Evolutionary conservation across 1,284 basidiomycete species (phyloP).

Genomic region (Heterobasidion irregulare): DNA sequence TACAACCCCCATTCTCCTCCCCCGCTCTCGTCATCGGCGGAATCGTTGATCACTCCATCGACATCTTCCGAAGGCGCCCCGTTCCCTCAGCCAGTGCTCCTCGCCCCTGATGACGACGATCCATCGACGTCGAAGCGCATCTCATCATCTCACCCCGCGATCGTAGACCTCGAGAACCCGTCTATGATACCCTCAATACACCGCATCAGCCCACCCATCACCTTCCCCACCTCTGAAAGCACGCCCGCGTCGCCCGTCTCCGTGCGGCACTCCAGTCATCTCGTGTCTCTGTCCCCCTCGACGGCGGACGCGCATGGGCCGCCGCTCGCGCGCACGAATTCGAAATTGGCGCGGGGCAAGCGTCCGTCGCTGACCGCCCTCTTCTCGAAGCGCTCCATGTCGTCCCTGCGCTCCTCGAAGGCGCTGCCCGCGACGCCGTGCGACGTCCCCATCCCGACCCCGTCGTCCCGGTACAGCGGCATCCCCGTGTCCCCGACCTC

Average conservation of each 20-base stretch:
- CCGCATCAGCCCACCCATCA: conserved; percentile 18
- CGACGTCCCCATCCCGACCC: conserved; percentile 8
- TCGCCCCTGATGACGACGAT: neutral
- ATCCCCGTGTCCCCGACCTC: conserved; percentile 6
- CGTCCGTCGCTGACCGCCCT: conserved; percentile 27
- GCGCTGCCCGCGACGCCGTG: neutral
- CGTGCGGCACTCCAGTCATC: conserved; percentile 23
- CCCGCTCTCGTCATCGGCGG: conserved; percentile 35
- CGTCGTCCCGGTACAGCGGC: conserved; percentile 4
- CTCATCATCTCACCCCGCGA: neutral
- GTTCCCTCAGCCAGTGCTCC: neutral
- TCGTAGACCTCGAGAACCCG: conserved; percentile 4
- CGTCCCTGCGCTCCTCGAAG: conserved; percentile 20
- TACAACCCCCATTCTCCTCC: conserved; percentile 26
- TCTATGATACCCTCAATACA: neutral
- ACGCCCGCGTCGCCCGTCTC: conserved; percentile 22
- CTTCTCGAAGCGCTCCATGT: conserved; percentile 26
- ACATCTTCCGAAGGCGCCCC: conserved; percentile 26
- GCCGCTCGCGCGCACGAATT: neutral
- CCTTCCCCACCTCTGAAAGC: conserved; percentile 30
- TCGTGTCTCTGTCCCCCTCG: conserved; percentile 26
- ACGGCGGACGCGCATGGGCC: neutral
- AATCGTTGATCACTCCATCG: conserved; percentile 35
- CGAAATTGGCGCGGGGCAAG: conserved; percentile 15
- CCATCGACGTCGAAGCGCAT: neutral